Percentiles rank a stretch among this genome's conserved stretches.
Conservation (phyloP, 2,329 filamentous ascomycete genomes). For the Claviceps lovelessii region DNA sequence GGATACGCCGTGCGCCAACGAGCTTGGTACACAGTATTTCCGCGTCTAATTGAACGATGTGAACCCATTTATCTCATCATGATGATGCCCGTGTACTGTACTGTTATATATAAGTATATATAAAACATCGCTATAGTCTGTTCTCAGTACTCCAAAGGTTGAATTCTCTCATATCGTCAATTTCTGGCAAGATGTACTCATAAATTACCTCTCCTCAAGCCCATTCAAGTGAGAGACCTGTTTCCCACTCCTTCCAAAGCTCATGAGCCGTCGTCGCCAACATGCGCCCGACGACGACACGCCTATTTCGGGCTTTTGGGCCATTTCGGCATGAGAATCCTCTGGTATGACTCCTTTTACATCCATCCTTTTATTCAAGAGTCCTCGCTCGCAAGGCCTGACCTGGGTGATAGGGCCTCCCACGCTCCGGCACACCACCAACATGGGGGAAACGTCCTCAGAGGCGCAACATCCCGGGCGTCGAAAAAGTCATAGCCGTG, state of each 20-base stretch:
- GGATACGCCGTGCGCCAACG: neutral
- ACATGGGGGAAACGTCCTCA: conserved; percentile 61
- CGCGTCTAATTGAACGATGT: neutral
- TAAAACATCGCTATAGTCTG: too few relatives aligned
- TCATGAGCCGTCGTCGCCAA: conserved; percentile 3
- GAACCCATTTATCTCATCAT: neutral
- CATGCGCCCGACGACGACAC: conserved; percentile 25
- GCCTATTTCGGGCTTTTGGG: conserved; percentile 20
- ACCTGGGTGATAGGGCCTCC: conserved; percentile 52
- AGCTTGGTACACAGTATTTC: neutral
- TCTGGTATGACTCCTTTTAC: conserved; percentile 38
- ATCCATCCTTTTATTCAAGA: rapidly evolving
- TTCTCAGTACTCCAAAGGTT: neutral
- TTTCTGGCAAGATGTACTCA: neutral
- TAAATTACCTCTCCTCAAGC: neutral
- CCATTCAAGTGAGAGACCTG: neutral
- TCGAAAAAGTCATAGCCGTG: conserved; percentile 87
- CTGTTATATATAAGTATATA: too few relatives aligned
- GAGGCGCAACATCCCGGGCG: conserved; percentile 65
- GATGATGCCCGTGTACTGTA: neutral
- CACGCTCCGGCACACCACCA: conserved; percentile 49
- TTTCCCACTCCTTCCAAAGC: neutral
- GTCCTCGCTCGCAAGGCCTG: neutral
- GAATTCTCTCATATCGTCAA: neutral
- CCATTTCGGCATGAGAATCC: conserved; percentile 64